Base-by-base conservation (phyloP, 2,329 filamentous ascomycete species). In the Fusarium bactridioides region DNA sequence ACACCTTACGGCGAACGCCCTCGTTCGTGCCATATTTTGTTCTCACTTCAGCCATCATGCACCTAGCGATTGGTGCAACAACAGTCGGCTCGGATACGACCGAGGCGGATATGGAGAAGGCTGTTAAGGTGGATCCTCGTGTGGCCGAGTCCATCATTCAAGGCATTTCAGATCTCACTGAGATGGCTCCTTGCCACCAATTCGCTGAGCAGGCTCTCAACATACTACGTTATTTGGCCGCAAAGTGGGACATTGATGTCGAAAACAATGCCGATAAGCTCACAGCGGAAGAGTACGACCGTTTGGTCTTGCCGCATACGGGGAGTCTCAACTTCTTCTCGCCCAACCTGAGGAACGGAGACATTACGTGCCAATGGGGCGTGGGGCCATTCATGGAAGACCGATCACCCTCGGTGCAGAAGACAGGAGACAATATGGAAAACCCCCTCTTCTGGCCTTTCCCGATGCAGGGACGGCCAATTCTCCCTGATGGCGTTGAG, bases 1-100 rank as follows among this genome's bases (percentile, higher is more conserved):
- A 90, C 72, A 89, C 88, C 0, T 78, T 90, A 21, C 83, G 85
- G n/a, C 81, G 87, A 19, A 90, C 88, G 16, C 88, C 88, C 3
- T 89, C 88, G 0, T 90, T 90, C 70, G 88, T 90, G 3, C 88
- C 88, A 0, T 90, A 90, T 67, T 90, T 90, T 74, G 87, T 89
- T n/a, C 79, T 90, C 12, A 89, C 87, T 1, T 87, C 88, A 1
- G 81, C 86, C n/a, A 89, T 90, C 47, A 89, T 90, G 86, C 88
- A 89, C 69, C 83, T 90, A 1, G 87, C 87, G 25, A 84, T 89
- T 48, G 86, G 83, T 3, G 86, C 86, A 2, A 82, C 82, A 4
- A 40, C 64, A 6, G 43, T 77, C 38, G 67, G 79, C 13, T 71
- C 76, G 33, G 59, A 74, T 8, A 48, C 66, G 3, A 69, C 68